These are phyloP conservation scores for Penicillium sp. DNA, from an alignment of 2,329 filamentous ascomycete species.

Conservation along the genomic window DNA sequence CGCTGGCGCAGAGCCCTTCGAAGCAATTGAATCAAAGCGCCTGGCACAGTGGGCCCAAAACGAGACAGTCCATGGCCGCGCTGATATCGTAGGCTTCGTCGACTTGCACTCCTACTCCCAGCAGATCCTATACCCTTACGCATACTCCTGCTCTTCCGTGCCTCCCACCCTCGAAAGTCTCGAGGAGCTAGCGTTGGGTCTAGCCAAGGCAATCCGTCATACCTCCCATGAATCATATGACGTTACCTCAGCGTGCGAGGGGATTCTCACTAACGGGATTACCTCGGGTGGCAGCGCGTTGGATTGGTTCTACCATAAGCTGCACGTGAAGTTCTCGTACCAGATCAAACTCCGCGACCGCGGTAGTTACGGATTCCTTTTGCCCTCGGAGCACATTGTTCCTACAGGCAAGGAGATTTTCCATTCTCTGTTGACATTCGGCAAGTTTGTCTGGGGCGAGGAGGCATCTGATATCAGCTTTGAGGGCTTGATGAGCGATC, in stretches of 20 bases:
- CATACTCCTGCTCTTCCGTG: slow-evolving; percentile 73
- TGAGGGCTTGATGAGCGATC: slow-evolving; percentile 3
- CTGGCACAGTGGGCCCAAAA: slow-evolving; percentile 82
- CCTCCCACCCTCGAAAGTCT: slow-evolving; percentile 90
- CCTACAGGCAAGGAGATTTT: slow-evolving; percentile 87
- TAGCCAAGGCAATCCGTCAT: slow-evolving; percentile 85
- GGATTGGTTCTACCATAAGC: slow-evolving; percentile 92
- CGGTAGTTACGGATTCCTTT: slow-evolving; percentile 88
- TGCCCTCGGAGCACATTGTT: slow-evolving; percentile 82
- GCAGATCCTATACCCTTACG: slow-evolving; percentile 89
- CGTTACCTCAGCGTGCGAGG: slow-evolving; percentile 82
- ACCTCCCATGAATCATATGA: slow-evolving; percentile 73
- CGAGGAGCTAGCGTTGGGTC: slow-evolving; percentile 81
- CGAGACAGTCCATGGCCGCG: slow-evolving; percentile 68
- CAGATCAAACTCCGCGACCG: slow-evolving; percentile 92
- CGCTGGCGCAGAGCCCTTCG: slow-evolving; percentile 77
- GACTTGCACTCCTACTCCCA: slow-evolving; percentile 96
- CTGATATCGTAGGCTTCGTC: slow-evolving; percentile 77
- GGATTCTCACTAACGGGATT: slow-evolving; percentile 65
- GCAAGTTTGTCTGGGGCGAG: slow-evolving; percentile 58
- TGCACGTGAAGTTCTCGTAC: slow-evolving; percentile 80
- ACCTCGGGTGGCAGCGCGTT: slow-evolving; percentile 79
- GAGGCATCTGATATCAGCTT: not conserved
- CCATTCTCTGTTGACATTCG: slow-evolving; percentile 79
- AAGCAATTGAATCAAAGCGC: slow-evolving; percentile 73